Percentiles rank a stretch among this genome's conserved stretches.
Conservation (phyloP, 2,329 filamentous ascomycete genomes). For the Claviceps maximensis region DNA sequence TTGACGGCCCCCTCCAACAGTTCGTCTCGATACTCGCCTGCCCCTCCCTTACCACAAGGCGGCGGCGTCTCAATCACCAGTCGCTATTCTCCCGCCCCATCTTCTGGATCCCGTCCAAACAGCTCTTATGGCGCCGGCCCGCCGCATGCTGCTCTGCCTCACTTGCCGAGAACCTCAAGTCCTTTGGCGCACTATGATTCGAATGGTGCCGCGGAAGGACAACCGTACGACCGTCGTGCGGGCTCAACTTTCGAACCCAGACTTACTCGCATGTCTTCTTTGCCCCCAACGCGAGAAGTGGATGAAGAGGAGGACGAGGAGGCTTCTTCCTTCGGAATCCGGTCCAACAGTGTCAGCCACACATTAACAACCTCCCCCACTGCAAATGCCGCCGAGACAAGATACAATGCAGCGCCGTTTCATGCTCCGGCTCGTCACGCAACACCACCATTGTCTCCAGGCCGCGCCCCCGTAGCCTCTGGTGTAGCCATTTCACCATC, state of each 20-base stretch:
- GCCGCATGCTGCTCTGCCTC: conserved; percentile 35
- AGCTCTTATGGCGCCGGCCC: conserved; percentile 27
- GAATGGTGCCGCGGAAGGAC: conserved; percentile 30
- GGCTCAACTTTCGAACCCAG: conserved; percentile 43
- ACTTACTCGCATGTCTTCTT: conserved; percentile 40
- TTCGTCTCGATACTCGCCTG: conserved; percentile 49
- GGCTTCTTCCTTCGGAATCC: conserved; percentile 9
- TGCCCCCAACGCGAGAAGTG: conserved; percentile 49
- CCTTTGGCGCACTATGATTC: conserved; percentile 52
- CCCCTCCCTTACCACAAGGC: conserved; percentile 28
- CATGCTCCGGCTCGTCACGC: conserved; percentile 21
- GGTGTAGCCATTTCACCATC: conserved; percentile 38
- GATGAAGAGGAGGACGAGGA: conserved; percentile 39
- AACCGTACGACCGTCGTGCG: conserved; percentile 32
- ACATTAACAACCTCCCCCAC: conserved; percentile 7
- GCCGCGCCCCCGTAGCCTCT: conserved; percentile 21
- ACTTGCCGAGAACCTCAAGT: conserved; percentile 52
- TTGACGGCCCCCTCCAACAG: conserved; percentile 22
- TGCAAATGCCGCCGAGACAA: conserved; percentile 18
- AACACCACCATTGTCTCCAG: conserved; percentile 34
- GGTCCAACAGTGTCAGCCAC: conserved; percentile 15
- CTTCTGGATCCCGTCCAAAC: conserved; percentile 24
- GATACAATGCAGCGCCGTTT: conserved; percentile 25
- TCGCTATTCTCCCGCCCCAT: conserved; percentile 41
- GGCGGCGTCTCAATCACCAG: conserved; percentile 24